phyloP scores from a whole-genome alignment of 352 stramenopile genomes.

The Globisporangium acanthophoron region DNA sequence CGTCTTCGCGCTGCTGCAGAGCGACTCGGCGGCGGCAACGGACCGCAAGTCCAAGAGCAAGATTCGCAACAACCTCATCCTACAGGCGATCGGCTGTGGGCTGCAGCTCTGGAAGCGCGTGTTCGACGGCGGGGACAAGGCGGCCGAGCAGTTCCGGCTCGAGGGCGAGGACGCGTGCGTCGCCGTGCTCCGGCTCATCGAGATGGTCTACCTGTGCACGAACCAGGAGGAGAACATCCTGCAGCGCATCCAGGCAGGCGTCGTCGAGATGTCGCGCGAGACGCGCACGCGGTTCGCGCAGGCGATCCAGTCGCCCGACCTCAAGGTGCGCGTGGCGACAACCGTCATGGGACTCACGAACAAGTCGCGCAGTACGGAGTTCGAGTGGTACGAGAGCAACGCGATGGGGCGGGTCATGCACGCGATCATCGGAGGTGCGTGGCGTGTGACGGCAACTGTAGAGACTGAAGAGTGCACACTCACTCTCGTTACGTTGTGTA shows the following conservation, averaged over 20 bases:
- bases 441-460: neutral
- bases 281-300: constrained; percentile 63
- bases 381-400: constrained; percentile 81
- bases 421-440: constrained; percentile 47
- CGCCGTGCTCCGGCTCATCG: constrained; percentile 58
- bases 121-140: constrained; percentile 34
- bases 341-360: constrained; percentile 71
- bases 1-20: constrained; percentile 53
- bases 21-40: constrained; percentile 18
- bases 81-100: constrained; percentile 44
- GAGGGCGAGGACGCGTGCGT: constrained; percentile 64
- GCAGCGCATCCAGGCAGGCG: constrained; percentile 55
- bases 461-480: neutral
- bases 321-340: constrained; percentile 55
- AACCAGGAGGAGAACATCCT: constrained; percentile 71
- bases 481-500: neutral
- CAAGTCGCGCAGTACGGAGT: constrained; percentile 69
- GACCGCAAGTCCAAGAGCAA: constrained; percentile 33
- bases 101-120: constrained; percentile 66
- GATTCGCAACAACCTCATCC: constrained; percentile 66
- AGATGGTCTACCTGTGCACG: constrained; percentile 76
- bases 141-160: constrained; percentile 20
- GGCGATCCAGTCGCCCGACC: constrained; percentile 44
- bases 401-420: constrained; percentile 51
- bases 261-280: constrained; percentile 41